phyloP scores from a whole-genome alignment of 2,329 filamentous ascomycete genomes.

The Plectosphaerella sp. region DNA sequence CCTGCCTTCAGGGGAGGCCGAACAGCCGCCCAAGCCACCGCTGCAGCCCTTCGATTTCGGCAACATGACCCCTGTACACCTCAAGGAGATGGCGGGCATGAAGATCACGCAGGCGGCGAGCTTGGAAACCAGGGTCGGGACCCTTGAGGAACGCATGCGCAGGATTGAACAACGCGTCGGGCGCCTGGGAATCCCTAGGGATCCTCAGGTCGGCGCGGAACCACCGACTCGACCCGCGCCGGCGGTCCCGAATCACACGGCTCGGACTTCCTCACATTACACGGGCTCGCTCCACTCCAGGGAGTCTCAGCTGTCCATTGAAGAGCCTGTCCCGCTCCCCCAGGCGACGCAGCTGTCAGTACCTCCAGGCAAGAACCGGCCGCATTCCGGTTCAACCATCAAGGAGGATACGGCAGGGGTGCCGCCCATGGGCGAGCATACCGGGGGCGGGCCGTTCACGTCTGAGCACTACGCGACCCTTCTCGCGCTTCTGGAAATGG shows the following conservation, averaged over 20 bases:
- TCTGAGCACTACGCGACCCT: constrained; percentile 46
- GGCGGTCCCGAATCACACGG: constrained; percentile 5
- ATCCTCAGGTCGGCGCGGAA: constrained; percentile 3
- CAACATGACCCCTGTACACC: constrained; percentile 28
- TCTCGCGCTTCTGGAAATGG: constrained; percentile 48
- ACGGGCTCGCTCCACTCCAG: constrained; percentile 34
- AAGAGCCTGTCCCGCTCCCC: constrained; percentile 39
- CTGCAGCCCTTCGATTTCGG: constrained; percentile 53
- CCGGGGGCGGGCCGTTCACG: constrained; percentile 25
- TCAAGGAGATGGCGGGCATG: constrained; percentile 47
- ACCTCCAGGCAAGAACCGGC: constrained; percentile 22
- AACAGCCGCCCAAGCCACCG: constrained; percentile 28
- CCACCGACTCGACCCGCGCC: constrained; percentile 18
- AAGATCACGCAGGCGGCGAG: constrained; percentile 53
- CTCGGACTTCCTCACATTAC: constrained; percentile 18
- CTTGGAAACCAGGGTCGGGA: constrained; percentile 47
- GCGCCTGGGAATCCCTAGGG: neutral
- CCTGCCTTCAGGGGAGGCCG: constrained; percentile 22
- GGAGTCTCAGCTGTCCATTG: constrained; percentile 38
- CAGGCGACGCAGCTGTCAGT: constrained; percentile 34
- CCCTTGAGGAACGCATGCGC: constrained; percentile 46
- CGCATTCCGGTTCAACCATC: constrained; percentile 42
- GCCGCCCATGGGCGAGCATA: constrained; percentile 29
- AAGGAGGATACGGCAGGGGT: constrained; percentile 39
- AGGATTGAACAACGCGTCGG: constrained; percentile 42